These are phyloP conservation scores for Postia placenta DNA, from an alignment of 768 basidiomycete species.

Conservation along the genomic window DNA sequence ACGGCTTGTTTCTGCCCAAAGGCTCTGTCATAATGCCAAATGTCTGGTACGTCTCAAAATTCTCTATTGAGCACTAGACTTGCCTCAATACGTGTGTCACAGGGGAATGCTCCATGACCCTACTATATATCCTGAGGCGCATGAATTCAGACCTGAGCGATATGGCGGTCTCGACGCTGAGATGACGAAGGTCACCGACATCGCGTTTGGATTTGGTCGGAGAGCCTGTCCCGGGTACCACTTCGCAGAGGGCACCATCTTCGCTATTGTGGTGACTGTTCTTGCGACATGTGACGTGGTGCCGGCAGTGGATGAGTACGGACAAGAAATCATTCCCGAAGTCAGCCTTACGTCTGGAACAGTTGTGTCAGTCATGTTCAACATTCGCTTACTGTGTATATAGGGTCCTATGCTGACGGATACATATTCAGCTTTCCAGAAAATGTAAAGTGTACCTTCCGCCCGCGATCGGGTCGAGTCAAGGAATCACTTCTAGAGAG, in stretches of 20 bases:
- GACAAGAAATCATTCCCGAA: conserved; percentile 2
- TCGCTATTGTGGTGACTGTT: conserved; percentile 4
- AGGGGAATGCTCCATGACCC: conserved; percentile 26
- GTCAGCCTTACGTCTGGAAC: not conserved
- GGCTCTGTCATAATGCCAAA: conserved; percentile 35
- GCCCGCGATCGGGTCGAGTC: not conserved
- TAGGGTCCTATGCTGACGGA: not conserved
- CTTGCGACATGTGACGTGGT: conserved; percentile 3
- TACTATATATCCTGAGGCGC: conserved; percentile 26
- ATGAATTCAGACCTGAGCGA: conserved; percentile 27
- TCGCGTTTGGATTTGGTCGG: no score
- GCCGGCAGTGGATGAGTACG: conserved; percentile 3
- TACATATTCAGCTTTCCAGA: not conserved
- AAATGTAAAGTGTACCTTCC: not conserved
- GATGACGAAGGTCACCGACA: no score
- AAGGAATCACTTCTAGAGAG: not conserved
- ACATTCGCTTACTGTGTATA: not conserved
- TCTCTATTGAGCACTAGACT: not conserved
- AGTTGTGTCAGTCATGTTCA: not conserved
- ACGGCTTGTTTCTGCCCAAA: conserved; percentile 35
- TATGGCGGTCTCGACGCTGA: no score
- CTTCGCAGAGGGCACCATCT: conserved; percentile 6
- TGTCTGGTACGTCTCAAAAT: conserved; percentile 22
- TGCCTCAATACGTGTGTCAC: no score
- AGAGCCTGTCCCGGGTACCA: no score